Evolutionary conservation across 2,329 filamentous ascomycete genomes (phyloP).

Genomic region (Monosporascus sp.): DNA sequence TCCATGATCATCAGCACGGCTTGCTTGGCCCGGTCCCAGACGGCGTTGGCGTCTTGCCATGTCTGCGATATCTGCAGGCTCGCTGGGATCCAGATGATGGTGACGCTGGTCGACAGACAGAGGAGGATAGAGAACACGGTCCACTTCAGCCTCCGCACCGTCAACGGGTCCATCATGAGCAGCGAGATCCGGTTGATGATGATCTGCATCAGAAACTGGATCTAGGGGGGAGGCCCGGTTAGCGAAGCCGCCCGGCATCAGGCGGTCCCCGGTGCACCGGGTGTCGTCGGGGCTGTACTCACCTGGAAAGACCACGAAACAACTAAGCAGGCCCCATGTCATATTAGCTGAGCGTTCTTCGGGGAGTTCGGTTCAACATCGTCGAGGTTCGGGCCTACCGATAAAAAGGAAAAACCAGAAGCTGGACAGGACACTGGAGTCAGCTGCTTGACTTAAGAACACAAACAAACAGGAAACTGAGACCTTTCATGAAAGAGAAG

Average conservation of each 20-base stretch:
- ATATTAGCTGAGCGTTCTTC: neutral
- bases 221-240: constrained; percentile 13
- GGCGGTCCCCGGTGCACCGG: neutral
- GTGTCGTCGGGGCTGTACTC: neutral
- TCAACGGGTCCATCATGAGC: constrained; percentile 34
- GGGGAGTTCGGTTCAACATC: neutral
- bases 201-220: constrained; percentile 45
- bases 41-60: constrained; percentile 36
- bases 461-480: too few species aligned
- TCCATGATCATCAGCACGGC: constrained; percentile 41
- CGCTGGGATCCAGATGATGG: constrained; percentile 46
- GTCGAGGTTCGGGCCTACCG: neutral
- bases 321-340: neutral
- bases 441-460: too few species aligned
- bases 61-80: constrained; percentile 34
- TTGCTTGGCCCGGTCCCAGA: constrained; percentile 48
- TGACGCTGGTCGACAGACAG: constrained; percentile 43
- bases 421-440: neutral
- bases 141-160: constrained; percentile 34
- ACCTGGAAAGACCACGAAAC: neutral
- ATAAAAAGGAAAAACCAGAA: neutral
- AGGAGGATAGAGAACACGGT: constrained; percentile 34
- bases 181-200: constrained; percentile 45
- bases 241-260: neutral
- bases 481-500: too few species aligned